A percentile compares a stretch with the other conserved stretches of the same genome.
Evolutionary conservation across 768 basidiomycete species (phyloP).

Genomic region (Tylopilus plumbeoviolaceoides): DNA sequence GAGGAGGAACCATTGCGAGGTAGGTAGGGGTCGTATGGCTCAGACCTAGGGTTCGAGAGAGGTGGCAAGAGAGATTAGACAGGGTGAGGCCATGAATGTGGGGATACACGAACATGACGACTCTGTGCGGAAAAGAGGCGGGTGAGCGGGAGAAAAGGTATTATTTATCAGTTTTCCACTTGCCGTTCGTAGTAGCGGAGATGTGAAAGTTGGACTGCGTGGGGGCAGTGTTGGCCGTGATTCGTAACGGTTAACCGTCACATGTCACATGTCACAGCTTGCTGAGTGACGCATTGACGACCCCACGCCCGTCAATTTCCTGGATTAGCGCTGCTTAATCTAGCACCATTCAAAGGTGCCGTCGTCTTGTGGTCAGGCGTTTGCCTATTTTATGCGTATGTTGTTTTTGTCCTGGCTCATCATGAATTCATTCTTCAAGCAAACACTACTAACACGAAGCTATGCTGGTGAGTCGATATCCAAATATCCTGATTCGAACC

Average conservation of each 20-base stretch:
- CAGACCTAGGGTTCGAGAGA: constrained; percentile 60
- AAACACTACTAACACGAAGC: too few species aligned
- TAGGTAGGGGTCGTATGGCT: constrained; percentile 98
- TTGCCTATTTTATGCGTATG: too few species aligned
- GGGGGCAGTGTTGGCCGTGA: constrained; percentile 15
- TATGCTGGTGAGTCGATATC: too few species aligned
- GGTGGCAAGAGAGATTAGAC: constrained; percentile 6
- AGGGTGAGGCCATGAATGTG: neutral
- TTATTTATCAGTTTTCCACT: constrained; percentile 9
- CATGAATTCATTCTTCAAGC: too few species aligned
- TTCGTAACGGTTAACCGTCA: constrained; percentile 10
- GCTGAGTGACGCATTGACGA: too few species aligned
- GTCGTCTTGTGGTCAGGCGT: too few species aligned
- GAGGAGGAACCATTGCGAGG: constrained; percentile 76
- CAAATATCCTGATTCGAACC: too few species aligned
- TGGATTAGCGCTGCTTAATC: too few species aligned
- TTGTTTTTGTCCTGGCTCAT: too few species aligned
- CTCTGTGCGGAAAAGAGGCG: constrained; percentile 2
- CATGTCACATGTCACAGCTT: constrained; percentile 14
- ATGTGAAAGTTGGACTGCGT: constrained; percentile 23
- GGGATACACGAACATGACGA: constrained; percentile 26
- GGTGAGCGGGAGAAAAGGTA: neutral
- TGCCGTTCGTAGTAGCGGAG: constrained; percentile 19
- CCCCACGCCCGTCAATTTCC: too few species aligned
- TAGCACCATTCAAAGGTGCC: too few species aligned